Percentiles rank a stretch among this genome's conserved stretches.
These are phyloP conservation scores for Gonapodya prolifera DNA, from an alignment of 192 early-diverging fungal genomes.

Conservation along the genomic window DNA sequence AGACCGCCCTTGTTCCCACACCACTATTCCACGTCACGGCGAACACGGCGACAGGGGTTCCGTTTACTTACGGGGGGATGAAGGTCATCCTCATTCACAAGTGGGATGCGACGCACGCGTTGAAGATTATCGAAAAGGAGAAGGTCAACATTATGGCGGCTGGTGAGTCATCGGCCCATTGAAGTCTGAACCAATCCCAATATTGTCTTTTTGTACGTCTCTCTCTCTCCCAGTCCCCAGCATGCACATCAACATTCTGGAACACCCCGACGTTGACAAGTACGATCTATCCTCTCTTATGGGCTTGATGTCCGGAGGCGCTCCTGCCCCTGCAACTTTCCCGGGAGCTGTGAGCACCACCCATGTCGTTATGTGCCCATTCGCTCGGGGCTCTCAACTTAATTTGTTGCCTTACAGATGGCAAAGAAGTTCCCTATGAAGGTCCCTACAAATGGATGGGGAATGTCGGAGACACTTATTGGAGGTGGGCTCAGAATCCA, in stretches of 20 bases:
- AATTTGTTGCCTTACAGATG: not conserved
- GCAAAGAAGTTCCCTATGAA: constrained; percentile 1
- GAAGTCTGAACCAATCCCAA: too few relatives aligned
- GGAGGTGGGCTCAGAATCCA: not conserved
- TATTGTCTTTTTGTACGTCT: too few relatives aligned
- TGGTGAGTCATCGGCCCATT: not conserved
- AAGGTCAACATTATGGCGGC: constrained; percentile 10
- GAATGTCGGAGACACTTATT: constrained; percentile 12
- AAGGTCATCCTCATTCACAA: constrained; percentile 14
- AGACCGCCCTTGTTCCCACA: not conserved
- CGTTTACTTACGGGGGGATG: not conserved
- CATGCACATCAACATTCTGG: constrained; percentile 10
- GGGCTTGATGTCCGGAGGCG: not conserved
- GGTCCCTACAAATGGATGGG: constrained; percentile 11
- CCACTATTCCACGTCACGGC: constrained; percentile 17
- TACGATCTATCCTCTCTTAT: constrained; percentile 9
- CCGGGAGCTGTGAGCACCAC: not conserved
- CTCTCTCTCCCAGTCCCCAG: constrained; percentile 8
- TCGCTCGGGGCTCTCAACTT: too few relatives aligned
- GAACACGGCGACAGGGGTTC: not conserved
- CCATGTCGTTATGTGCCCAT: not conserved
- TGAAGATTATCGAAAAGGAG: constrained; percentile 12
- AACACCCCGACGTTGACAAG: constrained; percentile 12
- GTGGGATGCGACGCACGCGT: constrained; percentile 11
- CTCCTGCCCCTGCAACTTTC: not conserved